Percentiles rank a stretch among this genome's conserved stretches.
phyloP scores from a whole-genome alignment of 176 grass and related monocot genomes.

The Oryza brachyantha region DNA sequence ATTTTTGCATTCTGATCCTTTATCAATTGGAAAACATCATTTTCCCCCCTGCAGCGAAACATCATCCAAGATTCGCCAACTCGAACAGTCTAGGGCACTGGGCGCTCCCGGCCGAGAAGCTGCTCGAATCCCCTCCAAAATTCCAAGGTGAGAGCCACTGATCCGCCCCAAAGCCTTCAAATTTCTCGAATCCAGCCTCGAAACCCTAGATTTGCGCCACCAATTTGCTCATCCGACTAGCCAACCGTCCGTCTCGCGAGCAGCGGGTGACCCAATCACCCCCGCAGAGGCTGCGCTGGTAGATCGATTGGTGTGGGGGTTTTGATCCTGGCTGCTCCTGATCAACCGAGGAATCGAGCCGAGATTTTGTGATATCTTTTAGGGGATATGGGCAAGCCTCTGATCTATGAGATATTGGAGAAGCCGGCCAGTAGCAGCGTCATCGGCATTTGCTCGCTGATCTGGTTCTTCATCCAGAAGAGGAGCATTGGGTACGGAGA shows the following conservation, averaged over 20 bases:
- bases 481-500: slow-evolving; percentile 71
- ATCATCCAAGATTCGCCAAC: not conserved
- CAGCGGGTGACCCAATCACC: slow-evolving; percentile 6
- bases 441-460: slow-evolving; percentile 75
- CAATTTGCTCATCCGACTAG: slow-evolving; percentile 2
- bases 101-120: slow-evolving; percentile 16
- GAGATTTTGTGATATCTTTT: not conserved
- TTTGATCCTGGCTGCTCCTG: not conserved
- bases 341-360: not conserved
- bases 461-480: slow-evolving; percentile 98
- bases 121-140: slow-evolving; percentile 43
- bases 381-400: slow-evolving; percentile 72
- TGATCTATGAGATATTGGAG: slow-evolving; percentile 84
- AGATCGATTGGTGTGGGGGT: not conserved
- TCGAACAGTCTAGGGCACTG: slow-evolving; percentile 34
- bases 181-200: slow-evolving; percentile 17
- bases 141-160: slow-evolving; percentile 10
- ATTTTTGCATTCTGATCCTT: not conserved
- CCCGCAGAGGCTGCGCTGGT: not conserved
- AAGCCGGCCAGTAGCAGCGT: slow-evolving; percentile 84
- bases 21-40: not conserved
- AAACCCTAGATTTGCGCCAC: not conserved
- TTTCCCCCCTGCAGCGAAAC: not conserved
- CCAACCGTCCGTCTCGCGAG: not conserved
- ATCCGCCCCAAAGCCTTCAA: slow-evolving; percentile 21